phyloP scores from a whole-genome alignment of 2,329 filamentous ascomycete genomes.

The Clarireedia paspali region DNA sequence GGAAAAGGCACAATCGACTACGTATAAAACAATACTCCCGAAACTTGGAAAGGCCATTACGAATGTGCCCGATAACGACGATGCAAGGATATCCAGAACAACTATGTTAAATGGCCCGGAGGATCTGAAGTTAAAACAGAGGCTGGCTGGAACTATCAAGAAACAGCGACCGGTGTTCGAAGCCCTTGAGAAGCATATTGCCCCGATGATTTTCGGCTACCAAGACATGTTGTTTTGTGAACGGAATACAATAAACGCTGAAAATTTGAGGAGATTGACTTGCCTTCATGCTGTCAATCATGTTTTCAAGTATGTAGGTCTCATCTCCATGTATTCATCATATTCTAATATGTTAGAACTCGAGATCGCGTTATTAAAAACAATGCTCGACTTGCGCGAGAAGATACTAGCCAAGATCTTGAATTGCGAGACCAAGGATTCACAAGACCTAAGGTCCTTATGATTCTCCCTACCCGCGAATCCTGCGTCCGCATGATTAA shows the following conservation, averaged over 20 bases:
- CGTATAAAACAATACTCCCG: constrained; percentile 34
- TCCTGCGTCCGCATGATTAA: constrained; percentile 75
- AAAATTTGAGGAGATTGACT: constrained; percentile 60
- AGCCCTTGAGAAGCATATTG: constrained; percentile 55
- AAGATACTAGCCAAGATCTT: constrained; percentile 53
- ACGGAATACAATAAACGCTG: constrained; percentile 61
- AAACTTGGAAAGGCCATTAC: constrained; percentile 42
- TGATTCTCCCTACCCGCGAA: constrained; percentile 82
- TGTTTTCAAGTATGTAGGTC: constrained; percentile 62
- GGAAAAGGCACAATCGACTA: constrained; percentile 43
- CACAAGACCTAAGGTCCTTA: constrained; percentile 85
- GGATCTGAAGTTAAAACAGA: constrained; percentile 61
- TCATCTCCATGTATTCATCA: background rate
- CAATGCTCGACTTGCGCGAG: constrained; percentile 68
- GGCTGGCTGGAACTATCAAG: constrained; percentile 48
- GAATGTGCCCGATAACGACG: constrained; percentile 37
- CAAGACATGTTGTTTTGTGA: constrained; percentile 71
- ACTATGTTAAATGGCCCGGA: constrained; percentile 30
- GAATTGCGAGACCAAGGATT: constrained; percentile 92
- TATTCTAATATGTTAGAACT: constrained; percentile 44
- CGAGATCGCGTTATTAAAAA: constrained; percentile 89
- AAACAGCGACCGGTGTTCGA: constrained; percentile 51
- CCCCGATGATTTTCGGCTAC: constrained; percentile 72
- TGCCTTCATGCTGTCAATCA: constrained; percentile 88
- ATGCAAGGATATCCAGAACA: constrained; percentile 20